These are phyloP conservation scores for Boletus bicolor DNA, from an alignment of 768 basidiomycete species.

Conservation along the genomic window DNA sequence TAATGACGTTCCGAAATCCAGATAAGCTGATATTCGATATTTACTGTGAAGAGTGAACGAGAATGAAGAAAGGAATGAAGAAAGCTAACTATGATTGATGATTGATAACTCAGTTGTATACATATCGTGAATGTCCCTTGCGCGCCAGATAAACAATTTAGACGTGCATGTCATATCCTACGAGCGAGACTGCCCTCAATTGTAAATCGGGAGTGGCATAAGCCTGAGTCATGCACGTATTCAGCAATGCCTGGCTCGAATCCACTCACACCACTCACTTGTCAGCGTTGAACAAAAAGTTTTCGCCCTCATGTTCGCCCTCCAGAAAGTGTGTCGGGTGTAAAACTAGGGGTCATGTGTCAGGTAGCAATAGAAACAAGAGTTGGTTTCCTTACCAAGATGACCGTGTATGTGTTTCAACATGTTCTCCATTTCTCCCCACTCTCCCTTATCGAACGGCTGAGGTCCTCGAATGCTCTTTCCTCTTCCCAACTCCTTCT, in stretches of 20 bases:
- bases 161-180: background rate
- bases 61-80: background rate
- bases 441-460: constrained; percentile 78
- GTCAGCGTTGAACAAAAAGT: constrained; percentile 91
- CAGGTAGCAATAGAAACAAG: background rate
- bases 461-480: constrained; percentile 51
- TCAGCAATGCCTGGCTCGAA: constrained; percentile 4
- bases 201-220: constrained; percentile 72
- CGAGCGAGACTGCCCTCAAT: constrained; percentile 32
- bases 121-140: constrained; percentile 2
- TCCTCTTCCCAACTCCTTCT: constrained; percentile 36
- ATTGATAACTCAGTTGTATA: background rate
- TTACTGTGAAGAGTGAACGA: constrained; percentile 9
- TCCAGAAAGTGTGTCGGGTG: constrained; percentile 87
- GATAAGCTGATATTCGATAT: constrained; percentile 26
- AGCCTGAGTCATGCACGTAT: constrained; percentile 35
- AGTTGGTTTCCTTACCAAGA: constrained; percentile 55
- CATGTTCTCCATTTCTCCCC: constrained; percentile 85
- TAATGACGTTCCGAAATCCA: background rate
- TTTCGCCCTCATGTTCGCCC: constrained; percentile 87
- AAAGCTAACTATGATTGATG: background rate
- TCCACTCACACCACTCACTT: constrained; percentile 40
- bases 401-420: constrained; percentile 78
- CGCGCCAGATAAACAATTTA: background rate
- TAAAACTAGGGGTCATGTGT: constrained; percentile 49